Percentiles rank a stretch among this genome's conserved stretches.
Evolutionary conservation across 139 green algal genomes (phyloP).

Genomic region (Chlamydomonas applanata): DNA sequence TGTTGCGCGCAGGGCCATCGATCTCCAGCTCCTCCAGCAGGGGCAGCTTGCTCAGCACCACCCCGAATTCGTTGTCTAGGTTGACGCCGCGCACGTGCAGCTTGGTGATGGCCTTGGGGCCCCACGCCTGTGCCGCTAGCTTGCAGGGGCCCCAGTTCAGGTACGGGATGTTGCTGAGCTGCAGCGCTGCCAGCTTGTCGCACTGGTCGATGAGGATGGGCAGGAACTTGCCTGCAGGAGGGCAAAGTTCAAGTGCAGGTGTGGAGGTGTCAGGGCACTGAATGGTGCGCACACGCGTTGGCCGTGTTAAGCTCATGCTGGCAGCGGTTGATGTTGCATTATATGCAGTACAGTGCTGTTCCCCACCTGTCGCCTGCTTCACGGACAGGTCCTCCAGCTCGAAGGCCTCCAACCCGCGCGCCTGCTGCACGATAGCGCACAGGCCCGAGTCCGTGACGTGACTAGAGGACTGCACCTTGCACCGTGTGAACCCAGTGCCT

Average conservation of each 20-base stretch:
- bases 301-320: too few species aligned
- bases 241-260: slow-evolving; percentile 4
- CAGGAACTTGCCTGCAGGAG: slow-evolving; percentile 39
- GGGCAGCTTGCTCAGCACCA: slow-evolving; percentile 33
- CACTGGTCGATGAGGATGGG: slow-evolving; percentile 39
- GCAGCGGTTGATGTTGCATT: too few species aligned
- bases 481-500: slow-evolving; percentile 22
- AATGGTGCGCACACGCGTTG: too few species aligned
- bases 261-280: too few species aligned
- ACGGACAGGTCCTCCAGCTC: slow-evolving; percentile 26
- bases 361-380: slow-evolving; percentile 10
- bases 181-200: slow-evolving; percentile 30
- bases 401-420: slow-evolving; percentile 30
- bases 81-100: slow-evolving; percentile 29
- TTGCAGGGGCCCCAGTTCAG: slow-evolving; percentile 42
- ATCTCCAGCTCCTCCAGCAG: slow-evolving; percentile 45
- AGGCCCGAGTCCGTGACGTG: slow-evolving; percentile 46
- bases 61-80: slow-evolving; percentile 38
- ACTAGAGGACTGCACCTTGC: slow-evolving; percentile 26
- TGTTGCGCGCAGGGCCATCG: slow-evolving; percentile 50
- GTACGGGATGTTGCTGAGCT: slow-evolving; percentile 39
- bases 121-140: slow-evolving; percentile 8
- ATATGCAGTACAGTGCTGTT: not conserved
- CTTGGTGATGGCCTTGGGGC: slow-evolving; percentile 19
- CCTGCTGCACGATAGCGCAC: slow-evolving; percentile 12